phyloP scores from a whole-genome alignment of 2,329 filamentous ascomycete species.

The Falciphora oryzae region DNA sequence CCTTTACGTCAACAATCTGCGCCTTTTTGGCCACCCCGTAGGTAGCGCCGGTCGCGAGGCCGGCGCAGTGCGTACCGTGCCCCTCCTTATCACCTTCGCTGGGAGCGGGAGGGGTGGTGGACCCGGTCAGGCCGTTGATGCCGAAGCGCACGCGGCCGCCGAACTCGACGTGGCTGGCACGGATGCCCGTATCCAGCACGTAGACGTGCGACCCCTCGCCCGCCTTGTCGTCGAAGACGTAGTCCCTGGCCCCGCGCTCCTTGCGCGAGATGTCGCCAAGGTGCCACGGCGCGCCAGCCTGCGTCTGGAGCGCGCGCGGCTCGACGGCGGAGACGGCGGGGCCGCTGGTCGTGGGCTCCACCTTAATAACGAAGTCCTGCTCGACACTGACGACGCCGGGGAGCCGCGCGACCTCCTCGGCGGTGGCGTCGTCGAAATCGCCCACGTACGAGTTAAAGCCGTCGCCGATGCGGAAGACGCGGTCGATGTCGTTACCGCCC shows the following conservation, averaged over 20 bases:
- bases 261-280: slow-evolving; percentile 47
- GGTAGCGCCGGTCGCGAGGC: slow-evolving; percentile 53
- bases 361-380: slow-evolving; percentile 29
- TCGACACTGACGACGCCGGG: slow-evolving; percentile 36
- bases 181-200: slow-evolving; percentile 61
- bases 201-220: slow-evolving; percentile 54
- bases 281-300: slow-evolving; percentile 49
- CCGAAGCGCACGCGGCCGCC: slow-evolving; percentile 48
- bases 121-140: slow-evolving; percentile 39
- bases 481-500: slow-evolving; percentile 25
- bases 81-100: slow-evolving; percentile 50
- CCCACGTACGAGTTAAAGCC: slow-evolving; percentile 38
- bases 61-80: slow-evolving; percentile 59
- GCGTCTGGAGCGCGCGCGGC: slow-evolving; percentile 32
- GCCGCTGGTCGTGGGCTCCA: slow-evolving; percentile 21
- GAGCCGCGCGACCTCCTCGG: slow-evolving; percentile 32
- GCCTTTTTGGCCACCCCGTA: slow-evolving; percentile 58
- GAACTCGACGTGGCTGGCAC: slow-evolving; percentile 48
- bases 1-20: slow-evolving; percentile 52
- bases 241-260: slow-evolving; percentile 27
- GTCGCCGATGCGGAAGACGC: slow-evolving; percentile 22
- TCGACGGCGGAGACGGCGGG: slow-evolving; percentile 37
- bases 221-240: slow-evolving; percentile 47
- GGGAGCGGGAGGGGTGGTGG: slow-evolving; percentile 17
- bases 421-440: slow-evolving; percentile 32